Evolutionary conservation across 2,329 filamentous ascomycete species (phyloP), one percentile per base, ranked within the genome.

Genomic region (Cladosporium halotolerans): DNA sequence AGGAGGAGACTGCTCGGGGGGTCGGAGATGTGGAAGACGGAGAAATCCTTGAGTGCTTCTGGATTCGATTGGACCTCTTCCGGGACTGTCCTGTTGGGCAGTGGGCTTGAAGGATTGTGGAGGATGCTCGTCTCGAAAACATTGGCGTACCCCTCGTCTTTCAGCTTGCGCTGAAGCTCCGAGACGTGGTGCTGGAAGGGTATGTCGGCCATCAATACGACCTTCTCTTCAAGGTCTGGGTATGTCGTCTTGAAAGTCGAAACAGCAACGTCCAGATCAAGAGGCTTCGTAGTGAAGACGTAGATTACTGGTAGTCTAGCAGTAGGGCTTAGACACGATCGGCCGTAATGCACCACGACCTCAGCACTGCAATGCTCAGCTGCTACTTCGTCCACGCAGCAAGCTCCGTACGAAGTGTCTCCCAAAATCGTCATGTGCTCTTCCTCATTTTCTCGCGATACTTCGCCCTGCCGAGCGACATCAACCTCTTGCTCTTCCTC

Each of bases 321-420:
- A 0, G 92, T 95, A 0, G 92, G 92, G 7, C 90, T 96, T 19
- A 99, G 77, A 66, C 93, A 99, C 0, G 92, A 86, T 49, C 93
- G 80, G 3, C 93, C 93, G 63, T 97, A 99, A 68, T 99, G 93
- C 11, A 99, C 85, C 1, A 97, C 88, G 0, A 90, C 88, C 57
- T 97, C 86, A 6, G 93, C 91, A 63, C 89, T 80, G 13, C 89
- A 86, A 68, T 99, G 93, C 69, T 99, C 91, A 2, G 93, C 93
- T 0, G 93, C 93, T 39, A 97, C 85, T 73, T 99, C 93, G 65
- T 99, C 93, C 14, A 97, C 91, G 65, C 93, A 99, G 72, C 93
- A 99, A 0, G 92, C 86, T 55, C 93, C 95, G 71, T 97, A 99
- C 2, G 92, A 96, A 2, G 93, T 97, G 70, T 99, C 93, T 32